phyloP scores from a whole-genome alignment of 164 flowering plant genomes.

The Warburgia ugandensis region DNA sequence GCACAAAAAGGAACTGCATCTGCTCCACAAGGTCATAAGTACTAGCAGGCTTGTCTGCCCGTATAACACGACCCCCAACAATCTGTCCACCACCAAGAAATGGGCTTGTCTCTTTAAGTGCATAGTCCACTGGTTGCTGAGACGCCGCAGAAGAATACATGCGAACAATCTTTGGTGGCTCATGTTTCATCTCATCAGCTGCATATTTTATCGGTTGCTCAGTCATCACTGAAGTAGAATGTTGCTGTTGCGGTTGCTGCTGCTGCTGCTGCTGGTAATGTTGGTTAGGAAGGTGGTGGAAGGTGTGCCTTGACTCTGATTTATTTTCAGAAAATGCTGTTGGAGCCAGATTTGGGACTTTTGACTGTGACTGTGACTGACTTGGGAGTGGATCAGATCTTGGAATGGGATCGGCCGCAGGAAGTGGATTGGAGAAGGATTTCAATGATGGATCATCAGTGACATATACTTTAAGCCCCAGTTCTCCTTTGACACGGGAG shows the following conservation, averaged over 20 bases:
- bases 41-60: conserved; percentile 51
- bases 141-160: conserved; percentile 49
- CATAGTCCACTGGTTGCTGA: conserved; percentile 69
- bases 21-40: conserved; percentile 92
- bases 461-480: conserved; percentile 68
- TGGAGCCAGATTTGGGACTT: conserved; percentile 6
- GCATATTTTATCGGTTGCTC: conserved; percentile 31
- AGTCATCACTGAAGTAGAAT: conserved; percentile 16
- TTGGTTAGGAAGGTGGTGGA: conserved; percentile 64
- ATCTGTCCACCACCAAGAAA: conserved; percentile 87
- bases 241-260: conserved; percentile 2
- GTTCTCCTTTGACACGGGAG: conserved; percentile 78
- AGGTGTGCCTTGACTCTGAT: conserved; percentile 47
- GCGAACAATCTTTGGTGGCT: conserved; percentile 50
- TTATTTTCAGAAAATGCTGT: conserved; percentile 17
- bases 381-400: conserved; percentile 10
- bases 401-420: conserved; percentile 29
- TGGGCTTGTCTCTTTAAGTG: conserved; percentile 94
- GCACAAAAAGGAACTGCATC: conserved; percentile 84
- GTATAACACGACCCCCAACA: conserved; percentile 81
- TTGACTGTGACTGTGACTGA: conserved; percentile 13
- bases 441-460: conserved; percentile 62
- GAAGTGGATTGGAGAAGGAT: conserved; percentile 46
- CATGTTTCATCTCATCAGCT: conserved; percentile 50
- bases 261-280: conserved; percentile 31